Percentiles rank a stretch among this genome's conserved stretches.
Evolutionary conservation across 768 basidiomycete species (phyloP).

Genomic region (Cystofilobasidium macerans): DNA sequence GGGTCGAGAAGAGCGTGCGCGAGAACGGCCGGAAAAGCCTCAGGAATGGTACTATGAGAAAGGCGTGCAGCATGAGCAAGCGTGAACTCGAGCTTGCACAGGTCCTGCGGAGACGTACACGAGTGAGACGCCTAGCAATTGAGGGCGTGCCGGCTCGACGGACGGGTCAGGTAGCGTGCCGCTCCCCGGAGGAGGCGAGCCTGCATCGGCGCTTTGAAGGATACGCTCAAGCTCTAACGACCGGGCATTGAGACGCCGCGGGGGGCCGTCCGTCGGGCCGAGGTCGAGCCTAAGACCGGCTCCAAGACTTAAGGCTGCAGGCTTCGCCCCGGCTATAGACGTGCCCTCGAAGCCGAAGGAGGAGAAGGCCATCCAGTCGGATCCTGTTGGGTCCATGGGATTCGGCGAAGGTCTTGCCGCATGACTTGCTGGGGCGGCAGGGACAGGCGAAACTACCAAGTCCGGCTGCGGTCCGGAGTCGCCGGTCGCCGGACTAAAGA

Average conservation of each 20-base stretch:
- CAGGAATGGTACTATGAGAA: background rate
- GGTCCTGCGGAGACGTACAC: too few species aligned
- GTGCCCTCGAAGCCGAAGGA: background rate
- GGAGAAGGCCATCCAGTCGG: background rate
- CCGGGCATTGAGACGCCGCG: background rate
- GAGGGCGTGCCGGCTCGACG: background rate
- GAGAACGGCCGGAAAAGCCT: background rate
- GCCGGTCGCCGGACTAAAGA: background rate
- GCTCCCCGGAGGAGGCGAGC: background rate
- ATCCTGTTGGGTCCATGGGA: background rate
- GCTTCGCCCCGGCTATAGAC: background rate
- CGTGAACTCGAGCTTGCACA: too few species aligned
- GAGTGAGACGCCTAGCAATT: too few species aligned
- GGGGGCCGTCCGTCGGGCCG: background rate
- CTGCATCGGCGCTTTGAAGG: background rate
- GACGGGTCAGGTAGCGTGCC: background rate
- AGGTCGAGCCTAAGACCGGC: background rate
- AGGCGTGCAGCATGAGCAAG: too few species aligned
- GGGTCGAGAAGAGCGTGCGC: background rate
- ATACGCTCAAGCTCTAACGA: background rate
- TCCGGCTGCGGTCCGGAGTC: background rate
- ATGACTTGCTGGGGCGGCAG: background rate
- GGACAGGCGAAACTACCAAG: background rate
- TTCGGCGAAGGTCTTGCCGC: background rate
- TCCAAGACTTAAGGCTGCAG: too few species aligned